Conservation (phyloP, 306 rosid genomes). For the Cicer yamashitae region DNA sequence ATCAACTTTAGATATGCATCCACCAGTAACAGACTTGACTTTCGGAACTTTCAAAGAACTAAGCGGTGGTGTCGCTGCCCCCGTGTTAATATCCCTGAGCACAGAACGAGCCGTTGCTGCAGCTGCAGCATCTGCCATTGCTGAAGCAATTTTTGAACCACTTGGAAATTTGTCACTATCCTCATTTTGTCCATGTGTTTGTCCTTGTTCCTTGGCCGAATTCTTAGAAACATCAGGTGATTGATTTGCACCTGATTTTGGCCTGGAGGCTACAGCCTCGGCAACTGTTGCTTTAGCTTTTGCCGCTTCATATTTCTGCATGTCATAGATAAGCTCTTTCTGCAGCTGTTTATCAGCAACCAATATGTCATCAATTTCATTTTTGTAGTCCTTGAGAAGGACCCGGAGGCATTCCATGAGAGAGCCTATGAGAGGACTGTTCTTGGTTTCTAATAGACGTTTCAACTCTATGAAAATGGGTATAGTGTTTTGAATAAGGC, state of each 20-base stretch:
- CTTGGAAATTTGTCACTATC: constrained; percentile 33
- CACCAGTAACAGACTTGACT: constrained; percentile 60
- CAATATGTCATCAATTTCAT: constrained; percentile 85
- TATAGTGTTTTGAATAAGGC: constrained; percentile 82
- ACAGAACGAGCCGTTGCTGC: constrained; percentile 81
- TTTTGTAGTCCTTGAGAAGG: constrained; percentile 90
- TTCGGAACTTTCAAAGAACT: constrained; percentile 67
- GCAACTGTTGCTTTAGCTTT: constrained; percentile 72
- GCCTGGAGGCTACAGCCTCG: constrained; percentile 58
- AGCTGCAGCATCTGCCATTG: constrained; percentile 84
- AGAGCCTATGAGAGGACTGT: constrained; percentile 86
- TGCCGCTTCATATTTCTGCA: constrained; percentile 76
- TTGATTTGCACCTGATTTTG: constrained; percentile 48
- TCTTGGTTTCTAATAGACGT: constrained; percentile 80
- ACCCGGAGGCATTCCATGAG: constrained; percentile 92
- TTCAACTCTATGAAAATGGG: constrained; percentile 94
- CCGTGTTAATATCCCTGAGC: constrained; percentile 78
- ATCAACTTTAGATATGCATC: constrained; percentile 37
- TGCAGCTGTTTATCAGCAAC: constrained; percentile 97
- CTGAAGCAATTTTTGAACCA: constrained; percentile 68
- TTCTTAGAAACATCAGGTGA: constrained; percentile 50
- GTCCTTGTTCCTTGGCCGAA: constrained; percentile 41
- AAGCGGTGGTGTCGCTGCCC: constrained; percentile 68
- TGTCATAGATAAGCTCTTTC: constrained; percentile 84
- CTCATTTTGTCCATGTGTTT: constrained; percentile 32